Evolutionary conservation across 371 early-diverging fungal genomes (phyloP).

Genomic region (Mucor sp.): DNA sequence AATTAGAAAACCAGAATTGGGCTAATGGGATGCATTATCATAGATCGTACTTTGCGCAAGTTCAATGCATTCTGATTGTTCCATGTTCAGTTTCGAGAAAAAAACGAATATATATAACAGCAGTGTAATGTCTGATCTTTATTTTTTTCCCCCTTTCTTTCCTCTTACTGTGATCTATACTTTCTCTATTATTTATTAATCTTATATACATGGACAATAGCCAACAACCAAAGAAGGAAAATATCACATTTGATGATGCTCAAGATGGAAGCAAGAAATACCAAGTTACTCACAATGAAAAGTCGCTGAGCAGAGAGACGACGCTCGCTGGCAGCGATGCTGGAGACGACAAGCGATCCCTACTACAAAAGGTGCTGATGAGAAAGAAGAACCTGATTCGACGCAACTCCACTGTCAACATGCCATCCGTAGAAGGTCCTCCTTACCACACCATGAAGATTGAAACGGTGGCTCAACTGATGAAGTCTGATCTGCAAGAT

Average conservation of each 20-base stretch:
- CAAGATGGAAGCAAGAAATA: not conserved
- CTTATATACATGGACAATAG: not conserved
- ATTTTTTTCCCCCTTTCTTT: not conserved
- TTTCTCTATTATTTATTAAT: not conserved
- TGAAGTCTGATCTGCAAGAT: conserved; percentile 55
- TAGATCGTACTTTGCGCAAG: not conserved
- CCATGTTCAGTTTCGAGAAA: not conserved
- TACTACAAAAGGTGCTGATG: conserved; percentile 8
- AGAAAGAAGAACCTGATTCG: conserved; percentile 19
- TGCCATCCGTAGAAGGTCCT: conserved; percentile 31
- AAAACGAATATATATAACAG: not conserved
- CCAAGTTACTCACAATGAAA: conserved; percentile 5
- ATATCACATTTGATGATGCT: conserved; percentile 4
- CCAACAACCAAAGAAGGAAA: not conserved
- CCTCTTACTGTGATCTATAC: no score
- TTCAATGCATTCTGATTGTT: not conserved
- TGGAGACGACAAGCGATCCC: conserved; percentile 6
- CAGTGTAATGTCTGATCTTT: not conserved
- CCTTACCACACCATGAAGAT: conserved; percentile 63
- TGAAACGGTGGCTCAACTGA: conserved; percentile 58
- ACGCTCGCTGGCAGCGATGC: not conserved
- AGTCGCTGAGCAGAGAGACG: not conserved
- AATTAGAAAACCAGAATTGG: not conserved
- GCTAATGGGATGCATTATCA: not conserved
- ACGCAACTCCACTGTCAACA: not conserved